Evolutionary conservation across 2,329 filamentous ascomycete species (phyloP).

Genomic region (Gremmenia infestans): DNA sequence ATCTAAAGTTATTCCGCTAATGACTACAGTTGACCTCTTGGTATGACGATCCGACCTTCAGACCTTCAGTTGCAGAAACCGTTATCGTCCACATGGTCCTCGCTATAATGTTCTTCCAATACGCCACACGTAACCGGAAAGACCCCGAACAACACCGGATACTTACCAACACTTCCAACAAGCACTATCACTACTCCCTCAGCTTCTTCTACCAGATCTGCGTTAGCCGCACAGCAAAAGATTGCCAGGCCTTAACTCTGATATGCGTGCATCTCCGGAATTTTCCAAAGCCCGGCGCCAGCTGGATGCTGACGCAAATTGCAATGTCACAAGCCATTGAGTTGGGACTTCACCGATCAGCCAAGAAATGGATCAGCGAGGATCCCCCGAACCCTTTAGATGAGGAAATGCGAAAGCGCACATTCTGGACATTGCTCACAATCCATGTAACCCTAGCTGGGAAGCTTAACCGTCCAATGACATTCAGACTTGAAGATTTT

Average conservation of each 20-base stretch:
- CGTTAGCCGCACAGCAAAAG: conserved; percentile 55
- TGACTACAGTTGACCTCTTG: conserved; percentile 52
- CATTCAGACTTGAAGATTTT: conserved; percentile 67
- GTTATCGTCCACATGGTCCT: conserved; percentile 76
- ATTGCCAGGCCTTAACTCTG: conserved; percentile 69
- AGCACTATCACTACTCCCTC: conserved; percentile 72
- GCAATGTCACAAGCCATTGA: conserved; percentile 68
- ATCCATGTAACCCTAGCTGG: conserved; percentile 66
- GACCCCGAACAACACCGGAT: conserved; percentile 48
- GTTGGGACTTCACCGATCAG: conserved; percentile 68
- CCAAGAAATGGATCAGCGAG: conserved; percentile 49
- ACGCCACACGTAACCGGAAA: conserved; percentile 62
- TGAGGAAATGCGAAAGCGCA: conserved; percentile 71
- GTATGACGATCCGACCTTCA: conserved; percentile 64
- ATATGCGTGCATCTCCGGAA: conserved; percentile 68
- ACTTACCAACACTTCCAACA: conserved; percentile 62
- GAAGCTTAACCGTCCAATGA: conserved; percentile 73
- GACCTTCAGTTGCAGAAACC: conserved; percentile 57
- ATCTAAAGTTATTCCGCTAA: conserved; percentile 1
- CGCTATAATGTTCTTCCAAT: conserved; percentile 72
- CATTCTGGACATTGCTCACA: conserved; percentile 69
- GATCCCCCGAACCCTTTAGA: conserved; percentile 49
- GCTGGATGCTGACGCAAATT: conserved; percentile 61
- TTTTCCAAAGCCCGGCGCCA: conserved; percentile 74
- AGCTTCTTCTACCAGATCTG: conserved; percentile 63